phyloP scores from a whole-genome alignment of 2,329 filamentous ascomycete genomes.

The Aspergillus caelatus region DNA sequence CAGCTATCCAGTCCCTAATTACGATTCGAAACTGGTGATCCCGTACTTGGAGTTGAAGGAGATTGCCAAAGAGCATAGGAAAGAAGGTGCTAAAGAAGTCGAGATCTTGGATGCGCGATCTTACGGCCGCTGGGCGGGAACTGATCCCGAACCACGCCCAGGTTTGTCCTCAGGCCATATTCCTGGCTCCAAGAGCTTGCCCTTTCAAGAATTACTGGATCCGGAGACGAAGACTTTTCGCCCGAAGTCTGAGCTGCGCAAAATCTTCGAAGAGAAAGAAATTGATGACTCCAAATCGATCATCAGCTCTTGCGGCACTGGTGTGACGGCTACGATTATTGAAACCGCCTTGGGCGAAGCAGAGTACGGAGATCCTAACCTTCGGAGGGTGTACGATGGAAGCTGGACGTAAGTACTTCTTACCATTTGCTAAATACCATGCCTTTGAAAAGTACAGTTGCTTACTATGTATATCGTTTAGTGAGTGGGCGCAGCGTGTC shows the following conservation, averaged over 20 bases:
- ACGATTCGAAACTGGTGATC: constrained; percentile 67
- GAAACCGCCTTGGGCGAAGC: constrained; percentile 84
- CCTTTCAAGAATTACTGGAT: constrained; percentile 79
- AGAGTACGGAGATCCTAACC: constrained; percentile 67
- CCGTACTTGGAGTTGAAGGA: constrained; percentile 82
- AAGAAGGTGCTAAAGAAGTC: constrained; percentile 79
- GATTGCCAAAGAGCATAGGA: constrained; percentile 73
- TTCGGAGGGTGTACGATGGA: constrained; percentile 84
- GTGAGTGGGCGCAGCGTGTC: constrained; percentile 56
- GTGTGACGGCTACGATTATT: constrained; percentile 88
- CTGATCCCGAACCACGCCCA: constrained; percentile 80
- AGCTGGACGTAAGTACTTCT: constrained; percentile 84
- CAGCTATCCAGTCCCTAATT: constrained; percentile 58
- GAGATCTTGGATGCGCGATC: constrained; percentile 90
- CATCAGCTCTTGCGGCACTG: constrained; percentile 87
- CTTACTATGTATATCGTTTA: constrained; percentile 22
- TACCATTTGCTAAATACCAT: constrained; percentile 1
- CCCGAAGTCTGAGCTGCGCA: constrained; percentile 69
- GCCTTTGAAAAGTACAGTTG: neutral
- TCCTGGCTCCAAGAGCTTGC: constrained; percentile 81
- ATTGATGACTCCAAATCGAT: constrained; percentile 79
- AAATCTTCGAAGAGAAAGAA: constrained; percentile 77
- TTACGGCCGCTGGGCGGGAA: constrained; percentile 76
- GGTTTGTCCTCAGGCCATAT: constrained; percentile 90
- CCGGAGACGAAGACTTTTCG: constrained; percentile 79